phyloP scores from a whole-genome alignment of 2,329 filamentous ascomycete genomes.

The Aspergillus novoparasiticus region DNA sequence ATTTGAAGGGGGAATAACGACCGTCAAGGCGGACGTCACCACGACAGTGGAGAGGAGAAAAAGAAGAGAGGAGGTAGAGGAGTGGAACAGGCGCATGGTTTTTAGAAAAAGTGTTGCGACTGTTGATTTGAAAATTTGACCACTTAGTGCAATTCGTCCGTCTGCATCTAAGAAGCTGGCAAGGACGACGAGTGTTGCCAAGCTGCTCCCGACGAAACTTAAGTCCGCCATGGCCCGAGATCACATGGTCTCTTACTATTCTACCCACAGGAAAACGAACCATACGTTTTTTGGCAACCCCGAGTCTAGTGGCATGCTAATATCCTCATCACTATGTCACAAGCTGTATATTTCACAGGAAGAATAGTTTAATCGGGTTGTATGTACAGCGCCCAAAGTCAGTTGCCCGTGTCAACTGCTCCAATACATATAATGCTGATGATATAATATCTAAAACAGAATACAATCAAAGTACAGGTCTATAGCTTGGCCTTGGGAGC shows the following conservation, averaged over 20 bases:
- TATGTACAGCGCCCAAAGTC: conserved; percentile 8
- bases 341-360: not conserved
- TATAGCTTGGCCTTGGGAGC: conserved; percentile 43
- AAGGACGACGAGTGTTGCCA: not conserved
- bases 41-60: conserved; percentile 22
- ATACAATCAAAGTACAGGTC: not conserved
- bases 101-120: not conserved
- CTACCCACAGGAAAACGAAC: not conserved
- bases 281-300: not conserved
- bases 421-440: not conserved
- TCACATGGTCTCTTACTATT: not conserved
- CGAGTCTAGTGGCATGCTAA: not conserved
- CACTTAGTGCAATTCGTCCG: not conserved
- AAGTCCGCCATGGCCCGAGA: not conserved
- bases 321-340: not conserved
- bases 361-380: not conserved
- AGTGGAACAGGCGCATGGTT: conserved; percentile 20
- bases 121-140: not conserved
- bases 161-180: not conserved
- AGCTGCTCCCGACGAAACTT: not conserved
- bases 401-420: not conserved
- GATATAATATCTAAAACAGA: not conserved
- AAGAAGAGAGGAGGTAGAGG: conserved; percentile 15
- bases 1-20: conserved; percentile 45
- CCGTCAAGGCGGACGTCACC: conserved; percentile 34